Evolutionary conservation across 2,329 filamentous ascomycete species (phyloP), one percentile per base, ranked within the genome.

Genomic region (Diaporthe eres): DNA sequence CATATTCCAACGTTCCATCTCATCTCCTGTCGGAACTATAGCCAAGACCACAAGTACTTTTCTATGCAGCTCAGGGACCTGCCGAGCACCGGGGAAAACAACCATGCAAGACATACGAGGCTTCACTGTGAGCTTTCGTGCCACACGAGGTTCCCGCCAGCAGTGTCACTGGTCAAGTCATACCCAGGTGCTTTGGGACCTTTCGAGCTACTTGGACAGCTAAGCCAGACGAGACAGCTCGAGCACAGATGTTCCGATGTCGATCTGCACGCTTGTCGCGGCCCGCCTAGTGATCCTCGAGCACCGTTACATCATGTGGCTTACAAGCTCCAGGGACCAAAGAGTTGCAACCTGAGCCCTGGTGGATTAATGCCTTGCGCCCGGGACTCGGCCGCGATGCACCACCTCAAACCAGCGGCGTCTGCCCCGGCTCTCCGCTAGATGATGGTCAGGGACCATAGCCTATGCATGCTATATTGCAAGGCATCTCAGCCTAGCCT

Each of bases 221-320:
- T 17, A 37, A 51, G 44, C 47, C 31, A 10, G 44, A 25, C 31
- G 12, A 39, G 63, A 68, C 63, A 53, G 63, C 63, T 68, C 12
- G 63, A 68, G 63, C 63, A 68, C 63, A 68, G 63, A 68, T 68
- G 63, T 19, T 19, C 44, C 28, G 22, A 5, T 51, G 44, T 39
- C 25, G 63, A 68, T 68, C 31, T 39, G 31, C 47, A 53, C 44
- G 28, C 63, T 51, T 53, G 19, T 53, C 22, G 44, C 63, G 63
- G 63, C 44, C 63, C 63, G 63, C 15, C 28, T 25, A 19, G 7
- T 5, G 12, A 37, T 51, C 22, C 44, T 25, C n/a, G 22, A 53
- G 22, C 44, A 51, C 44, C 63, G 63, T 68, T 68, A 25, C 63
- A 68, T 68, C 63, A 68, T 51, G 39, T 65, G 25, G 61, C 61